Base-by-base conservation (phyloP, 2,329 filamentous ascomycete genomes). In the Capronia coronata region DNA sequence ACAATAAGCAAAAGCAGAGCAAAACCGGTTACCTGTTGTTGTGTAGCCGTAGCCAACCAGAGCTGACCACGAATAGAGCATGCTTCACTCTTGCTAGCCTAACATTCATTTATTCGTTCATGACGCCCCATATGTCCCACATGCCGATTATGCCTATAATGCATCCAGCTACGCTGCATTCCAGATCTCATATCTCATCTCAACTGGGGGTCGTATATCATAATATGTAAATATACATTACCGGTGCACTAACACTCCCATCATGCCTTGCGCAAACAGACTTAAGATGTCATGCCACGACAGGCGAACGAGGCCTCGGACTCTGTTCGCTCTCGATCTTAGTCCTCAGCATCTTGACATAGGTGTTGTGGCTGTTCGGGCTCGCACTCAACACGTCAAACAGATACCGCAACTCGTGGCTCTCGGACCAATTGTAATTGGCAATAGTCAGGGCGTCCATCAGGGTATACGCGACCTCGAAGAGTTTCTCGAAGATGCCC, bases 361-460 rank as follows among this genome's bases (percentile, higher is more conserved):
- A 61, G 9, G 54, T 59, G 27, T 48, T 57, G 22, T 59, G 55
- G 34, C 53, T 57, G 38, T 61, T 61, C 9, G 59, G 54, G 40
- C 54, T 58, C 11, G 57, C 57, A 18, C 52, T 52, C 16, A 61
- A 46, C 37, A 55, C 51, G 19, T 54, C 51, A 39, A 61, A 61
- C 8, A 61, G 46, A 32, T 53, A 55, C 30, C 53, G 43, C 21
- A 61, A 30, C 45, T 61, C 59, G 14, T 50, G 47, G 30, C 51
- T 55, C 11, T 56, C 52, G 23, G 44, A 45, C 59, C 59, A 61
- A 13, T 55, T 44, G 8, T 48, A 22, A 19, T 59, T 59, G n/a
- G 57, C 55, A 19, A 61, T 54, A 4, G 59, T 61, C 46, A 61
- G 46, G 25, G 56, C 54, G 35, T 61, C 59, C 59, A 61, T 59